These are phyloP conservation scores for Salix brachista DNA, from an alignment of 345 rosid species.

Conservation along the genomic window DNA sequence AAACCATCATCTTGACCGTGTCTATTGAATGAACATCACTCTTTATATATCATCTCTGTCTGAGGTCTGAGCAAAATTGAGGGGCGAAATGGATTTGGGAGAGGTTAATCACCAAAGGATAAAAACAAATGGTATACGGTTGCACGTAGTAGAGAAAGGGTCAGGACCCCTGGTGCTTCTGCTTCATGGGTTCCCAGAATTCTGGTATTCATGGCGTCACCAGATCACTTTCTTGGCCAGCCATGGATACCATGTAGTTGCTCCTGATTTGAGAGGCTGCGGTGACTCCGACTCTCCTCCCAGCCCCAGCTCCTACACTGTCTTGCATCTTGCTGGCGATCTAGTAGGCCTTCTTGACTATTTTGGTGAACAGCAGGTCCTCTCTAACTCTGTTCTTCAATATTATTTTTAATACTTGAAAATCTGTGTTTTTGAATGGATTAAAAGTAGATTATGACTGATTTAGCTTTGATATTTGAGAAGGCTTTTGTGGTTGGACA, in stretches of 20 bases:
- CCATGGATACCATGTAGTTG: constrained; percentile 57
- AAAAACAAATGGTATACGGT: constrained; percentile 45
- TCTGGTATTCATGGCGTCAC: constrained; percentile 74
- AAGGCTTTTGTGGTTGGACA: constrained; percentile 68
- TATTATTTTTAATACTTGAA: background rate
- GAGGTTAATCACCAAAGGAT: constrained; percentile 40
- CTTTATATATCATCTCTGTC: background rate
- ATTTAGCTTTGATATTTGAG: background rate
- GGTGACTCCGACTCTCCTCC: constrained; percentile 57
- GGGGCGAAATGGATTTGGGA: constrained; percentile 4
- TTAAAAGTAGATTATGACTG: background rate
- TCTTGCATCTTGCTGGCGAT: constrained; percentile 51
- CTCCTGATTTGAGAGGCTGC: constrained; percentile 68
- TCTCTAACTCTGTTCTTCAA: background rate
- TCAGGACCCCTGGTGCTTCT: constrained; percentile 52
- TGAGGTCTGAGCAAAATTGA: background rate
- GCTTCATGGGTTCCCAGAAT: constrained; percentile 75
- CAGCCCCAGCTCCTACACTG: constrained; percentile 41
- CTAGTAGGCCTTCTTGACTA: constrained; percentile 49
- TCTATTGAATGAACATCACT: no score
- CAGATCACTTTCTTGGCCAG: constrained; percentile 51
- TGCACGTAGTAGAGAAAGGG: constrained; percentile 57
- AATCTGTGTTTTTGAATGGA: background rate
- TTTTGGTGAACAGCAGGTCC: constrained; percentile 48
- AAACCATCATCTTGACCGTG: no score